Base-by-base conservation (phyloP, 2,329 filamentous ascomycete species). In the Botrytis pseudocinerea region DNA sequence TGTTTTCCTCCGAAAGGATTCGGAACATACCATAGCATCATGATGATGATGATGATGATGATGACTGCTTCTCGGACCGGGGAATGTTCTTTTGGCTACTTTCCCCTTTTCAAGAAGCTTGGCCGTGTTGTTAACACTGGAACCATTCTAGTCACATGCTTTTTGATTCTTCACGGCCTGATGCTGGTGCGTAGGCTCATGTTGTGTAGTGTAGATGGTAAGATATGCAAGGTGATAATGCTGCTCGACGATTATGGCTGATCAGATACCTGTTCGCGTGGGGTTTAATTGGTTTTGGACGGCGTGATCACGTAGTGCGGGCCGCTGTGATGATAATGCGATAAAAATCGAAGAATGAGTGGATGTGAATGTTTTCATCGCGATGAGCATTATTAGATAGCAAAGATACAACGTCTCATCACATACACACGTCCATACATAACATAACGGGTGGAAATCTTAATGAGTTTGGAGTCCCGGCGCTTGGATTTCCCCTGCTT, bases 221-320 rank as follows among this genome's bases (percentile, higher is more conserved):
- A 65, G 22, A 35, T 38, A 54, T 66, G 46, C 64, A 38, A 51
- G 46, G 64, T 66, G 64, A 54, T 66, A 54, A 66, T 66, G 64
- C 64, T 40, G 46, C 16, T 48, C 14, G 46, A 40, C 44, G 16
- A 51, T 66, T 66, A 25, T 28, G 46, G 46, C 28, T 66, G 46
- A 66, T 66, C 32, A 54, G 64, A 66, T 66, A 66, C 32, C 12
- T 28, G 22, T 51, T 12, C 18, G 22, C 16, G 6, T n/a, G 22
- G 46, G 32, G 32, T 54, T 66, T 38, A 54, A 54, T 51, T 66
- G 46, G 46, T n/a, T 28, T 54, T n/a, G 4, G 2, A n/a, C 16
- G n/a, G n/a, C 28, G 32, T 57, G n/a, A 57, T 32, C n/a, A 8
- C 20, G 63, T 18, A n/a, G 6, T n/a, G 60, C 60, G 60, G 42